Evolutionary conservation across 768 basidiomycete genomes (phyloP), one percentile per base, ranked within the genome.

Genomic region (Suillus discolor): DNA sequence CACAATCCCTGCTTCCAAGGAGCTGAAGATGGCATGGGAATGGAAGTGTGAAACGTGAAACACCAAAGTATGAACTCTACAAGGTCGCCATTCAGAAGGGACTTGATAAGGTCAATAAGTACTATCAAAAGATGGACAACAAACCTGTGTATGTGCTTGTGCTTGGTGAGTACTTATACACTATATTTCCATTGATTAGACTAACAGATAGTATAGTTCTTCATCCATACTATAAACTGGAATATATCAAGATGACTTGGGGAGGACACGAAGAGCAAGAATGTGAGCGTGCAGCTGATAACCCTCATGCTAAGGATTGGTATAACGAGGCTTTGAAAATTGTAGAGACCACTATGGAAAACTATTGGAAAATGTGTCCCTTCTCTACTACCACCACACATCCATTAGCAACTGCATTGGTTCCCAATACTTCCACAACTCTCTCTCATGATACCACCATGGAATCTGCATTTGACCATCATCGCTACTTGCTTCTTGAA

Each of bases 171-270:
- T 39, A 39, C 39, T 39, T 39, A 39, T 12, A 0, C 13, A 39
- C 13, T 39, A 12, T 39, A 39, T 39, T 39, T 39, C 13, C 2
- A 1, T 39, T 39, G 12, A 39, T 39, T 12, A 39, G 4, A 39
- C 39, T 39, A 39, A 39, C 3, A 1, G 12, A 39, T 12, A 39
- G 47, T 41, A 13, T 31, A 66, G 66, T 66, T 44, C 39, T 66
- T 28, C 66, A 66, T 49, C 66, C 63, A 38, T 66, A 66, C 34
- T 66, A 66, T 39, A 66, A 66, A 38, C 42, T 66, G 0, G 65
- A 55, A 0, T 78, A 75, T 61, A 73, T 75, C 7, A n/a, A 71
- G 59, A 6, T 63, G 4, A 28, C 47, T 23, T 67, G 66, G 66
- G 66, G 66, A 13, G 66, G 66, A 16, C 31, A 12, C 3, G 20